phyloP scores from a whole-genome alignment of 2,329 filamentous ascomycete genomes.

The Calonectria crousiana region DNA sequence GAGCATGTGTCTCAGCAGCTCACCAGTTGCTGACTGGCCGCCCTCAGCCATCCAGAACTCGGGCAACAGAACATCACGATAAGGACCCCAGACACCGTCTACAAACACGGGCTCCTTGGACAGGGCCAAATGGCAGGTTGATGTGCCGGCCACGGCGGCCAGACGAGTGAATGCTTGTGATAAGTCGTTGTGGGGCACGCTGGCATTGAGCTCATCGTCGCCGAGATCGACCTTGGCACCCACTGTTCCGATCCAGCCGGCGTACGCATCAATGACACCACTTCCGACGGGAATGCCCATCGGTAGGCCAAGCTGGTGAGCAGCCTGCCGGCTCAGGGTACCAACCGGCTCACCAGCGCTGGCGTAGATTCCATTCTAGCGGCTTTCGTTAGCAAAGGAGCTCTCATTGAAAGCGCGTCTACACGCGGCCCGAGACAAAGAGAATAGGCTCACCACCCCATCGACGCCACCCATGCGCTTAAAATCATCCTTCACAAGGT shows the following conservation, averaged over 20 bases:
- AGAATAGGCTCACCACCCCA: constrained; percentile 80
- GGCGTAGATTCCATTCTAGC: constrained; percentile 88
- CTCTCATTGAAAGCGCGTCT: background rate
- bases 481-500: constrained; percentile 88
- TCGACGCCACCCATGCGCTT: constrained; percentile 94
- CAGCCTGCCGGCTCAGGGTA: constrained; percentile 85
- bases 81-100: constrained; percentile 95
- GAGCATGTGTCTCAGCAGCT: constrained; percentile 92
- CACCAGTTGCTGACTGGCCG: constrained; percentile 95
- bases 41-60: constrained; percentile 98
- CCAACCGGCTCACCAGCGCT: constrained; percentile 95
- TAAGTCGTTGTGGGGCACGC: constrained; percentile 83
- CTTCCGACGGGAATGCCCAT: constrained; percentile 92
- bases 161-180: constrained; percentile 92
- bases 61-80: constrained; percentile 92
- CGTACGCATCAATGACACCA: constrained; percentile 98
- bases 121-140: constrained; percentile 97
- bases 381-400: constrained; percentile 31
- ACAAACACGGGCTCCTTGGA: constrained; percentile 94
- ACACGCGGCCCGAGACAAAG: constrained; percentile 27
- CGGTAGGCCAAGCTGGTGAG: constrained; percentile 84
- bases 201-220: constrained; percentile 73
- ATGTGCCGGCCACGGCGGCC: constrained; percentile 94
- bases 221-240: constrained; percentile 90
- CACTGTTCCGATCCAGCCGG: constrained; percentile 99